Conservation (phyloP, 23 red algal genomes). For the Gracilaria gracilis region DNA sequence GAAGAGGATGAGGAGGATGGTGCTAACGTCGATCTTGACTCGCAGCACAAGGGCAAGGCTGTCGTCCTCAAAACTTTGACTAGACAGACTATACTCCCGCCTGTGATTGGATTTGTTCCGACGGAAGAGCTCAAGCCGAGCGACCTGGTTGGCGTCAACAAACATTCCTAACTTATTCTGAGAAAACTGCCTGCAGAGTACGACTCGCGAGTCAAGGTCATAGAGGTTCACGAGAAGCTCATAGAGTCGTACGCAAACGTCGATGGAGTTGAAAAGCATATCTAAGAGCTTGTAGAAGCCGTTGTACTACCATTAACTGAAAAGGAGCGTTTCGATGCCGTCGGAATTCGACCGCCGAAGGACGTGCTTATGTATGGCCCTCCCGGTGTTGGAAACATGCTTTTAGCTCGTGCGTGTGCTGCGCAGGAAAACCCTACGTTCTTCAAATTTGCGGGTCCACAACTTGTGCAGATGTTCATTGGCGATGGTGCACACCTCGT, state of each 20-base stretch:
- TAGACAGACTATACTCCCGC: slow-evolving; percentile 94
- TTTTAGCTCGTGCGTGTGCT: slow-evolving; percentile 97
- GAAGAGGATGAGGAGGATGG: slow-evolving; percentile 94
- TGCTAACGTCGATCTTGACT: slow-evolving; percentile 87
- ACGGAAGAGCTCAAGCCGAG: slow-evolving; percentile 90
- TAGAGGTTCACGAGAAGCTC: slow-evolving; percentile 98
- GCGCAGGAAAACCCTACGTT: slow-evolving; percentile 99
- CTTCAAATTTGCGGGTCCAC: slow-evolving; percentile 96
- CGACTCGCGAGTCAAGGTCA: slow-evolving; percentile 96
- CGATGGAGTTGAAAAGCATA: slow-evolving; percentile 98
- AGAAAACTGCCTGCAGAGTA: slow-evolving; percentile 95
- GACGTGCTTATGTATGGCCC: slow-evolving; percentile 99
- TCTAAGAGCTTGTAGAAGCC: slow-evolving; percentile 98
- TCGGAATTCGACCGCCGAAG: slow-evolving; percentile 99
- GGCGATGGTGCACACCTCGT: slow-evolving; percentile 98
- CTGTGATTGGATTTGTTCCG: slow-evolving; percentile 93
- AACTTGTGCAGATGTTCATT: slow-evolving; percentile 99
- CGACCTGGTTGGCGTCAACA: slow-evolving; percentile 98
- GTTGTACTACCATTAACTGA: slow-evolving; percentile 98
- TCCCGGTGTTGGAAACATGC: slow-evolving; percentile 98
- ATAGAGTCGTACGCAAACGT: slow-evolving; percentile 96
- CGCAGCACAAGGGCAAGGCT: slow-evolving; percentile 80
- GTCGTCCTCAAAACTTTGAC: slow-evolving; percentile 97
- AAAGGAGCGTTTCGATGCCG: slow-evolving; percentile 91
- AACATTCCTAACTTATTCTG: slow-evolving; percentile 98